These are phyloP conservation scores for Elymus sibiricus DNA, from an alignment of 176 grass and related monocot genomes.

Conservation along the genomic window DNA sequence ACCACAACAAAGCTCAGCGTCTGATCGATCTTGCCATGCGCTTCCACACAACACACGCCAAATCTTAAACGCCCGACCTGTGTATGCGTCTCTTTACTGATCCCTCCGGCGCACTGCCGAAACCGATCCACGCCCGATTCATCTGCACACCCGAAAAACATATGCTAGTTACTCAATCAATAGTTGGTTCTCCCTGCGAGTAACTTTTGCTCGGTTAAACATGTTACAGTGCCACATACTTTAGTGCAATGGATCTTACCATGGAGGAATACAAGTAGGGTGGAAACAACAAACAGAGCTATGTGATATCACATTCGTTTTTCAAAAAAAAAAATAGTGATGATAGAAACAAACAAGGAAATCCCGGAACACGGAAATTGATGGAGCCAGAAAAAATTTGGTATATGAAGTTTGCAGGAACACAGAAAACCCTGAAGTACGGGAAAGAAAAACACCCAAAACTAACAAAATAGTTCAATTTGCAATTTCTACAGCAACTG, in stretches of 20 bases:
- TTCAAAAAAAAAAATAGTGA: too few relatives aligned
- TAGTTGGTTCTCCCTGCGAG: background rate
- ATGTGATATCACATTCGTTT: background rate
- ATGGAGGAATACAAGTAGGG: background rate
- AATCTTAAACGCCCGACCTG: slow-evolving; percentile 40
- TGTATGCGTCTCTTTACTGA: slow-evolving; percentile 87
- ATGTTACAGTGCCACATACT: background rate
- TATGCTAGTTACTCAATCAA: background rate
- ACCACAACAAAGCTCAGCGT: background rate
- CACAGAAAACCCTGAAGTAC: too few relatives aligned
- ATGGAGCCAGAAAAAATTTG: too few relatives aligned
- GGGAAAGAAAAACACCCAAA: too few relatives aligned
- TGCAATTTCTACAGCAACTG: too few relatives aligned
- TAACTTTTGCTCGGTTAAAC: background rate
- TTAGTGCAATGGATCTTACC: background rate
- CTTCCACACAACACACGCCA: background rate
- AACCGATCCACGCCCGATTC: slow-evolving; percentile 73
- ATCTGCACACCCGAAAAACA: slow-evolving; percentile 39
- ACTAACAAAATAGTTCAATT: too few relatives aligned
- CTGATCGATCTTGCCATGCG: slow-evolving; percentile 3
- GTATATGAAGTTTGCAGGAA: too few relatives aligned
- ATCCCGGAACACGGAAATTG: too few relatives aligned
- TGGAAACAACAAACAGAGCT: background rate
- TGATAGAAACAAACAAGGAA: too few relatives aligned
- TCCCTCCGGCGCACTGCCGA: slow-evolving; percentile 78